Base-by-base conservation (phyloP, 2,329 filamentous ascomycete genomes). In the Aspergillus hortae region DNA sequence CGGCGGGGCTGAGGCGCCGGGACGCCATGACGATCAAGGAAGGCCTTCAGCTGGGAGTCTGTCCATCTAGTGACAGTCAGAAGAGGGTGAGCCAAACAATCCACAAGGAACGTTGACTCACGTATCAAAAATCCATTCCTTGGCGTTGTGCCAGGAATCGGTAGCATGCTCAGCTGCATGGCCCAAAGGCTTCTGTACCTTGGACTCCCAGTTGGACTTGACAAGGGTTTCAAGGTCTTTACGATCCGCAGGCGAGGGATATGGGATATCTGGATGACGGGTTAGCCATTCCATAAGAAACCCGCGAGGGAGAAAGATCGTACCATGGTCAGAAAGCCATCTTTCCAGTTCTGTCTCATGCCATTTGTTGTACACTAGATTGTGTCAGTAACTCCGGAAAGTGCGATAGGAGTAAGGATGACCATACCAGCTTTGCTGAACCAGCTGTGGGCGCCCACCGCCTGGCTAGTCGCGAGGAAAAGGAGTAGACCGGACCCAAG, bases 271-370 rank as follows among this genome's bases (percentile, higher is more conserved):
- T 74, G 43, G 12, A 25, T 32, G 10, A 6, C 41, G 27, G 36
- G 45, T 55, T 41, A 56, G 43, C 27, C 30, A 49, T 11, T 9
- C 10, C 21, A 25, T 44, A 6, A 4, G 12, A 30, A n/a, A 21
- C 45, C 1, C 10, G 15, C 2, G 3, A 25, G 42, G 3, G 7
- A 41, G 32, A 27, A 10, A 12, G 4, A 23, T 17, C 55, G 41
- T 60, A 74, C 72, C 84, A 75, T 97, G 83, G 69, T 99, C 94
- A 27, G 89, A 89, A 46, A 99, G 85, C 94, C 94, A 99, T 66
- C 92, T 85, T 77, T 99, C 92, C 27, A 99, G 84, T 80, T 99
- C 94, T 19, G 90, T 95, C 79, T 97, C 87, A 66, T 97, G 92
- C 94, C 94, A 99, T 72, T 94, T 96, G 77, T 97, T 96, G 80